Conservation (phyloP, 805 yeast genomes). For the Torulaspora franciscae region DNA sequence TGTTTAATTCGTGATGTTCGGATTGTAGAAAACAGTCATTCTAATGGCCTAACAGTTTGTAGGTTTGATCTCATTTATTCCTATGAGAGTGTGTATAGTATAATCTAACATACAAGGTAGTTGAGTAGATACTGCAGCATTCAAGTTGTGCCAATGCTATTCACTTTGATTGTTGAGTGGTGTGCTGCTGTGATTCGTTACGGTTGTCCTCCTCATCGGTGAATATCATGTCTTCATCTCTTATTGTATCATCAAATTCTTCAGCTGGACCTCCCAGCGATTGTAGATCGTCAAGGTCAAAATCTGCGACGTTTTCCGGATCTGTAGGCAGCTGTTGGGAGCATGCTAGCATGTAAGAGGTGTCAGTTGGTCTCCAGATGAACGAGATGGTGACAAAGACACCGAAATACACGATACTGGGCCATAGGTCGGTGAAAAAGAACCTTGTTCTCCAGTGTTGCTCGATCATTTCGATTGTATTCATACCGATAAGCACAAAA, state of each 20-base stretch:
- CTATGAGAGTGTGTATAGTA: background rate
- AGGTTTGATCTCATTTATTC: background rate
- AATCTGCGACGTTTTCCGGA: constrained; percentile 62
- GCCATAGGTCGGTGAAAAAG: constrained; percentile 91
- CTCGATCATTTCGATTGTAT: constrained; percentile 71
- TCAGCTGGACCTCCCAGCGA: constrained; percentile 39
- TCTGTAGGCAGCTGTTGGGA: constrained; percentile 88
- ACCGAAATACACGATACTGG: constrained; percentile 76
- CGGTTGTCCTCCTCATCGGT: constrained; percentile 29
- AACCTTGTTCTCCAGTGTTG: constrained; percentile 89
- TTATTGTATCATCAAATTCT: constrained; percentile 35
- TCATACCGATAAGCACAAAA: constrained; percentile 66
- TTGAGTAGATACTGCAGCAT: background rate
- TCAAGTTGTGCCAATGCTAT: no score
- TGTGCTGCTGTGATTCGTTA: constrained; percentile 2
- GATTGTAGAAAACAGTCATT: background rate
- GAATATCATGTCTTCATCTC: constrained; percentile 30
- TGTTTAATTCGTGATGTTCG: background rate
- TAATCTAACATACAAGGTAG: background rate
- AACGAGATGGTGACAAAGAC: constrained; percentile 81
- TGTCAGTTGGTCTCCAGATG: constrained; percentile 97
- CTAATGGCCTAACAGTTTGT: background rate
- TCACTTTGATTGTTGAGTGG: constrained; percentile 3
- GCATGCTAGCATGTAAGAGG: constrained; percentile 90
- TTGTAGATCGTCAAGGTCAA: constrained; percentile 54